Conservation (phyloP, 768 basidiomycete species). For the Suillus hirtellus region DNA sequence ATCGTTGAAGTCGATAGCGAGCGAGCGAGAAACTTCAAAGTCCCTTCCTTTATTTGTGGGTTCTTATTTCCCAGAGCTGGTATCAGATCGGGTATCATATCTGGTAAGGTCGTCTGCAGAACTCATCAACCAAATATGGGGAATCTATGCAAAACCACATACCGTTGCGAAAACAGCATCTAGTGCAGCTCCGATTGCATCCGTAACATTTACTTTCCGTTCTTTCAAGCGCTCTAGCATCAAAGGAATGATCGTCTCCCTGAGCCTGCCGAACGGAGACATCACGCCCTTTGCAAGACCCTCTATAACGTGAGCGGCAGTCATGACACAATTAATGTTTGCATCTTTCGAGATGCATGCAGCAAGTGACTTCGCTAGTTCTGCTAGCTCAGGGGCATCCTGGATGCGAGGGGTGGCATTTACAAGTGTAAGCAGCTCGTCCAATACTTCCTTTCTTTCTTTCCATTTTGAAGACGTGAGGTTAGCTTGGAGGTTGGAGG, state of each 20-base stretch:
- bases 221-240: slow-evolving; percentile 93
- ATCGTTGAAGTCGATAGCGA: slow-evolving; percentile 69
- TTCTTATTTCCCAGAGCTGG: slow-evolving; percentile 85
- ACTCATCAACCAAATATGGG: slow-evolving; percentile 11
- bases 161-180: slow-evolving; percentile 89
- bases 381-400: slow-evolving; percentile 75
- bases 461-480: slow-evolving; percentile 97
- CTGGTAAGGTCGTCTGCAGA: slow-evolving; percentile 70
- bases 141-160: slow-evolving; percentile 31
- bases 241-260: slow-evolving; percentile 67
- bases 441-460: slow-evolving; percentile 89
- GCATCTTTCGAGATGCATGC: slow-evolving; percentile 83
- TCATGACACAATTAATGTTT: slow-evolving; percentile 93
- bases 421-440: slow-evolving; percentile 74
- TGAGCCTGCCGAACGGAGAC: slow-evolving; percentile 69
- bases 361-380: slow-evolving; percentile 76
- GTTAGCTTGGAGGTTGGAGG: slow-evolving; percentile 68
- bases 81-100: slow-evolving; percentile 82
- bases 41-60: slow-evolving; percentile 94
- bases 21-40: slow-evolving; percentile 82
- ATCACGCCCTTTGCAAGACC: slow-evolving; percentile 83
- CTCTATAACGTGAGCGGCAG: slow-evolving; percentile 83
- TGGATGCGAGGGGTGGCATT: slow-evolving; percentile 72
- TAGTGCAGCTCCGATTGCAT: slow-evolving; percentile 82
- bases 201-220: slow-evolving; percentile 86